A percentile compares a stretch with the other conserved stretches of the same genome.
phyloP scores from a whole-genome alignment of 2,329 filamentous ascomycete genomes.

The Nemania sp. region DNA sequence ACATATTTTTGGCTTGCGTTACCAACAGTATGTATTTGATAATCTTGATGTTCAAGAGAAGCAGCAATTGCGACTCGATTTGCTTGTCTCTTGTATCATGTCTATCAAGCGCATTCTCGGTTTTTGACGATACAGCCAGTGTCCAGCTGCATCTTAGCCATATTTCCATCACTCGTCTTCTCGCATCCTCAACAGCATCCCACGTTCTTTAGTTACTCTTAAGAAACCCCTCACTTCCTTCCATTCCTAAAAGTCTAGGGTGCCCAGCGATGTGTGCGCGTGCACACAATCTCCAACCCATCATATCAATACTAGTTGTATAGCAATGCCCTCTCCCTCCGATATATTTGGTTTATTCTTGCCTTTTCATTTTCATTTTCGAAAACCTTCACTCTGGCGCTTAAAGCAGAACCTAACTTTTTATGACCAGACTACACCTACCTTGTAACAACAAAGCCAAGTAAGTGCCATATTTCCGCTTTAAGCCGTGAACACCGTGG shows the following conservation, averaged over 20 bases:
- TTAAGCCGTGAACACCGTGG: neutral
- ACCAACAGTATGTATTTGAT: neutral
- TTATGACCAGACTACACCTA: neutral
- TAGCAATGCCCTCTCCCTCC: neutral
- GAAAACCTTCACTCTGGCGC: neutral
- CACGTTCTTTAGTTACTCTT: neutral
- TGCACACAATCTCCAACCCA: neutral
- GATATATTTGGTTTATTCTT: neutral
- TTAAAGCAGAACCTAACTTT: neutral
- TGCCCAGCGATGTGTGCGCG: neutral
- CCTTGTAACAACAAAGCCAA: neutral
- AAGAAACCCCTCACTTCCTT: neutral
- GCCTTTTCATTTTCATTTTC: neutral
- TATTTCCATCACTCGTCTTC: neutral
- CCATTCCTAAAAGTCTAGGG: neutral
- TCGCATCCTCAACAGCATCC: neutral
- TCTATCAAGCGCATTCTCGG: neutral
- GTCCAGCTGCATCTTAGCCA: neutral
- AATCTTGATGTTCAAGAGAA: neutral
- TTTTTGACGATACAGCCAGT: neutral
- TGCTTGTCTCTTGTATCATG: neutral
- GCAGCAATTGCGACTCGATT: neutral
- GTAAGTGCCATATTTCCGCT: constrained; percentile 6
- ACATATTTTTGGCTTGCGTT: neutral
- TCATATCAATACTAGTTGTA: neutral